Base-by-base conservation (phyloP, 192 early-diverging fungal genomes). In the Entomortierella lignicola region DNA sequence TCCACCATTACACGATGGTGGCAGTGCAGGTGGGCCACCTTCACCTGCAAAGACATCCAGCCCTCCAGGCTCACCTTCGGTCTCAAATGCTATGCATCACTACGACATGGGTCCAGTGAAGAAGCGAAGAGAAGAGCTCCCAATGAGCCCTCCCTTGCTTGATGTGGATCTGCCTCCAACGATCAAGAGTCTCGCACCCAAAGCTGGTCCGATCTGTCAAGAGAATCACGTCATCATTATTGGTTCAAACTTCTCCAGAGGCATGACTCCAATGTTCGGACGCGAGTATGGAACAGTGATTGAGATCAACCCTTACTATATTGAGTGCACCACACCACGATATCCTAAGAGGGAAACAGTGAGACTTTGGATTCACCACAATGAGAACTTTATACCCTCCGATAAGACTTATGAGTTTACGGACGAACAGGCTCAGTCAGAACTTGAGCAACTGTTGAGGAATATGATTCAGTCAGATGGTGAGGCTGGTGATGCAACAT, bases 211-310 rank as follows among this genome's bases (percentile, higher is more conserved):
- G 6, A 79, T 79, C 63, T 79, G 75, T 21, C 66, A 63, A 39
- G 75, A 79, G 63, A 79, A 79, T 52, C 75, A 79, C 43, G 75
- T 79, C 42, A 79, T 79, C 62, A 79, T 79, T 30, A 79, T 79
- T 43, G 75, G 75, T 6, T 61, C 63, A 44, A 79, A 79, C 57
- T 79, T 79, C 42, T 52, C 68, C n/a, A 47, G 67, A 6, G 75
- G 75, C 27, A 79, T 79, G 75, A 79, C 63, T 4, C 75, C 75
- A 30, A 70, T 79, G 67, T 79, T 79, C 47, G 75, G 75, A 18
- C 67, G 60, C 0, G 75, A 79, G 30, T 55, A 65, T 26, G 75
- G 67, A 43, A 69, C 56, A 8, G 75, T 79, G 5, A 70, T 79
- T 39, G 67, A 79, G 7, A 55, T 79, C 68, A 79, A 70, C 21